Evolutionary conservation across 73 alveolate genomes (phyloP).

Genomic region (Diophrys sp.): DNA sequence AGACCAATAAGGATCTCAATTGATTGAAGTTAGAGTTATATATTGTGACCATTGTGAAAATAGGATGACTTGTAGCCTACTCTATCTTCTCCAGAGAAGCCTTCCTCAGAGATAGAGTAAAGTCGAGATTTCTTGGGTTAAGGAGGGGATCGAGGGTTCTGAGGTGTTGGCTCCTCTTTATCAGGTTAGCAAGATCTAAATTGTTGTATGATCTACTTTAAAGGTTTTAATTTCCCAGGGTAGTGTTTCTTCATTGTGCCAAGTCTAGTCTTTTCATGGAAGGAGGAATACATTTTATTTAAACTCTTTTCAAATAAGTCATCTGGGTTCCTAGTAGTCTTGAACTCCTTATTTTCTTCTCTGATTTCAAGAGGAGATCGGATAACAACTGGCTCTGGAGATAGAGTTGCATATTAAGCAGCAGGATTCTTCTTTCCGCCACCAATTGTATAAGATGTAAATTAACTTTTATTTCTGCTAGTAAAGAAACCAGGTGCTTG

Average conservation of each 20-base stretch:
- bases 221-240: not conserved
- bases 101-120: too few species aligned
- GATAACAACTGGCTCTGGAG: not conserved
- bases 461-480: too few species aligned
- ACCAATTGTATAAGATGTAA: too few species aligned
- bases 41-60: not conserved
- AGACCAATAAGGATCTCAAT: not conserved
- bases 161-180: too few species aligned
- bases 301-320: not conserved
- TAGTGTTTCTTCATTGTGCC: not conserved
- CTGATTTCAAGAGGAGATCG: not conserved
- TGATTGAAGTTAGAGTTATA: not conserved
- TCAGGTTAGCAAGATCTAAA: too few species aligned
- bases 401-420: not conserved
- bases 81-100: not conserved
- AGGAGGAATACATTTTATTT: not conserved
- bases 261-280: not conserved
- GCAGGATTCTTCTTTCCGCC: too few species aligned
- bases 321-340: not conserved
- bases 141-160: not conserved
- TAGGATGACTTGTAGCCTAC: not conserved
- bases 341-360: not conserved
- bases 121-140: not conserved
- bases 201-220: not conserved
- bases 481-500: too few species aligned